Conservation (phyloP, 352 stramenopile genomes). For the Phytophthora cryptogea region DNA sequence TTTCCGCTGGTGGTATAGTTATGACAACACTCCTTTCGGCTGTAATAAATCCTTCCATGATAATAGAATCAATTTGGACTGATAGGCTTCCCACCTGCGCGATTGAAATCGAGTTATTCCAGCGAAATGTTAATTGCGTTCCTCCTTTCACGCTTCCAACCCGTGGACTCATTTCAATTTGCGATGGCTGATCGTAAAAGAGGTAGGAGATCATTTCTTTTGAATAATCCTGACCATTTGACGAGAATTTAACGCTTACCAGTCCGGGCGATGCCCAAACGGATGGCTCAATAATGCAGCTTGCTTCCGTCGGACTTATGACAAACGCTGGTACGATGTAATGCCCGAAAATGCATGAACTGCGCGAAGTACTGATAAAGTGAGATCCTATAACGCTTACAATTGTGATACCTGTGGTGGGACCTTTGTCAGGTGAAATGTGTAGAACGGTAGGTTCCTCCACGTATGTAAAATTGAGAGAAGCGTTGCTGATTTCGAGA, state of each 20-base stretch:
- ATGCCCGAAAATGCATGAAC: conserved; percentile 36
- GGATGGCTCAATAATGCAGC: conserved; percentile 34
- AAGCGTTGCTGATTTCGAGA: conserved; percentile 32
- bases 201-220: conserved; percentile 28
- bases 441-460: conserved; percentile 32
- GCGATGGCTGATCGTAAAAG: conserved; percentile 34
- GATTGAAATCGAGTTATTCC: conserved; percentile 4
- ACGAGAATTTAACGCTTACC: conserved; percentile 34
- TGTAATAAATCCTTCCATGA: conserved; percentile 12
- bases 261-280: conserved; percentile 18
- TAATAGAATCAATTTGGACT: conserved; percentile 29
- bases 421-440: conserved; percentile 36
- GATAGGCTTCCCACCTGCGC: conserved; percentile 12
- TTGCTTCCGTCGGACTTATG: conserved; percentile 33
- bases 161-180: conserved; percentile 21
- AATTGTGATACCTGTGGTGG: conserved; percentile 30
- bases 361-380: conserved; percentile 33
- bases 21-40: conserved; percentile 8
- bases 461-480: conserved; percentile 33
- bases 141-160: conserved; percentile 27
- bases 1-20: conserved; percentile 4
- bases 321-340: conserved; percentile 36
- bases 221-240: conserved; percentile 42
- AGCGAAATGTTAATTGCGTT: conserved; percentile 37
- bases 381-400: conserved; percentile 34